A percentile compares a stretch with the other conserved stretches of the same genome.
These are phyloP conservation scores for Eucalyptus erythrocorys DNA, from an alignment of 345 rosid genomes.

Conservation along the genomic window DNA sequence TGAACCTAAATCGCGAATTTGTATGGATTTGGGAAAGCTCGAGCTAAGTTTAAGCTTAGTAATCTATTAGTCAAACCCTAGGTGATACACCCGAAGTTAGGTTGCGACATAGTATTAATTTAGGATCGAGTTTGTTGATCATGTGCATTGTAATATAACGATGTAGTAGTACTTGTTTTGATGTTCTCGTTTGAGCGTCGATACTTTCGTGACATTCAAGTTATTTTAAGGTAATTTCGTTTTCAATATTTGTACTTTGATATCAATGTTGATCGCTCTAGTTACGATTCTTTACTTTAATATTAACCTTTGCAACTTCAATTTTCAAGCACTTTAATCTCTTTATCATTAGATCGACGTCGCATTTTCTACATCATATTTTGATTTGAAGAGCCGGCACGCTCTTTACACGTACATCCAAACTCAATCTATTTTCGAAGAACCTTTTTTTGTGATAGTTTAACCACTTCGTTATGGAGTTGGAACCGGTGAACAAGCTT, in stretches of 20 bases:
- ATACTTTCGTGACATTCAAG: not conserved
- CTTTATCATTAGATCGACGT: not conserved
- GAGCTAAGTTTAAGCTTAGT: too few species aligned
- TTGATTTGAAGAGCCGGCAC: not conserved
- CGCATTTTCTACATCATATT: not conserved
- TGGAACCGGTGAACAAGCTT: not conserved
- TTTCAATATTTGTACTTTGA: not conserved
- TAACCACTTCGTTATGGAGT: not conserved
- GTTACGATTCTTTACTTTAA: not conserved
- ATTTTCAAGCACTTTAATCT: not conserved
- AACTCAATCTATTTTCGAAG: not conserved
- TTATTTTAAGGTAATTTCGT: too few species aligned
- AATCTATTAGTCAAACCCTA: too few species aligned
- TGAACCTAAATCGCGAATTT: too few species aligned
- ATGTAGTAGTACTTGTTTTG: not conserved
- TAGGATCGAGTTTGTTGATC: not conserved
- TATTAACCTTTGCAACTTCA: too few species aligned
- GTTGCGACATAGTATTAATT: too few species aligned
- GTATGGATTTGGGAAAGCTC: accelerated
- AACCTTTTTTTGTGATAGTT: not conserved
- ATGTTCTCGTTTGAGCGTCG: not conserved
- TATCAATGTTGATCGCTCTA: not conserved
- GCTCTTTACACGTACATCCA: not conserved
- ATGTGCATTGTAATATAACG: not conserved
- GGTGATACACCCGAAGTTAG: accelerated